Evolutionary conservation across 2,329 filamentous ascomycete genomes (phyloP).

Genomic region (Penicillium olsonii): DNA sequence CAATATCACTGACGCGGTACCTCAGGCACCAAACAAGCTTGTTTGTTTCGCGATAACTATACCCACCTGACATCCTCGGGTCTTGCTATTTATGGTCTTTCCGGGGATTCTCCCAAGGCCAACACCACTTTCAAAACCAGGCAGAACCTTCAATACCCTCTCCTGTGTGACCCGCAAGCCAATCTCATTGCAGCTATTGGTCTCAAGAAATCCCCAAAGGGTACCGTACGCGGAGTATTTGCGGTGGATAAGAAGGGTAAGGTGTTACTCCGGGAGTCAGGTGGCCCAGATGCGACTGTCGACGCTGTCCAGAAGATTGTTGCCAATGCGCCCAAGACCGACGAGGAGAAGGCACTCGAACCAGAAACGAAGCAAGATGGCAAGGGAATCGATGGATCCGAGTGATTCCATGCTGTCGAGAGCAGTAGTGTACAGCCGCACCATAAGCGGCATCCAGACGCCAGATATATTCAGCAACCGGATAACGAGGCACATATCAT

Average conservation of each 20-base stretch:
- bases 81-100: constrained; percentile 86
- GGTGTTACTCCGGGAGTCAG: constrained; percentile 72
- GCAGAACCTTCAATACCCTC: constrained; percentile 82
- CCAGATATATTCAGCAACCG: not conserved
- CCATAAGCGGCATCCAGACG: constrained; percentile 4
- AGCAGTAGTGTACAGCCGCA: not conserved
- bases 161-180: constrained; percentile 78
- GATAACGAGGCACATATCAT: no score
- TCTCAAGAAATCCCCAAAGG: constrained; percentile 80
- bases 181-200: constrained; percentile 82
- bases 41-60: constrained; percentile 88
- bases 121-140: constrained; percentile 93
- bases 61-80: constrained; percentile 73
- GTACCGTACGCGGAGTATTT: constrained; percentile 84
- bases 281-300: constrained; percentile 75
- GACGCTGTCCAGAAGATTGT: constrained; percentile 74
- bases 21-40: constrained; percentile 87
- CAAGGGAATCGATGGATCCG: constrained; percentile 5
- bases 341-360: constrained; percentile 2
- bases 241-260: constrained; percentile 81
- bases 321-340: constrained; percentile 40
- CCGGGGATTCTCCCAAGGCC: constrained; percentile 80
- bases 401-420: not conserved
- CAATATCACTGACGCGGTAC: constrained; percentile 1
- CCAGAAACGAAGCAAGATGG: not conserved